Evolutionary conservation across 2,329 filamentous ascomycete species (phyloP), one percentile per base, ranked within the genome.

Genomic region (Diaporthe sp.): DNA sequence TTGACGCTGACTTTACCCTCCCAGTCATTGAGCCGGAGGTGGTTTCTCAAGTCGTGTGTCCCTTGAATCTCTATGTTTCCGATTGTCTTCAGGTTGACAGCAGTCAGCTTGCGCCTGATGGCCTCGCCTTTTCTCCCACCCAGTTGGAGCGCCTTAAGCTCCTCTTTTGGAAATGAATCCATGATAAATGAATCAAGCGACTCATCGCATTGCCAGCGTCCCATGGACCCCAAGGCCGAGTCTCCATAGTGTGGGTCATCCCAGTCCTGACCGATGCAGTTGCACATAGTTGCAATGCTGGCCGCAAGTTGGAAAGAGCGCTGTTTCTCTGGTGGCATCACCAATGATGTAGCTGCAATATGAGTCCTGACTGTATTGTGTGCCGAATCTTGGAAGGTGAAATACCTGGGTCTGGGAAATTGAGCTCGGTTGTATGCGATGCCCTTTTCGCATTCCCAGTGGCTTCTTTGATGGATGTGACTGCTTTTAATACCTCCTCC

Each of bases 231-330:
- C 2, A 61, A n/a, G 4, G 58, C 58, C 15, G 58, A 61, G 37
- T 61, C 58, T 19, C 58, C 58, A 7, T 61, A 61, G 5, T 15
- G 58, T 6, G 25, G 37, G n/a, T 61, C 37, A 1, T 42, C 58
- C 58, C 58, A 61, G 13, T 61, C 35, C n/a, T 61, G 58, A 22
- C 58, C 58, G 58, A 61, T 61, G 8, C 58, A 61, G 8, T 61
- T 61, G 22, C 58, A 61, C 58, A 61, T 42, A 0, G 58, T 61
- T 27, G 35, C 35, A 22, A 61, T 42, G 8, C 58, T 61, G 35
- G 58, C 58, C 15, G 58, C 37, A 27, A 61, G 58, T 61, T 42
- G 58, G n/a, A 61, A 61, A 15, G 37, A 19, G 19, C 35, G 58
- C 37, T 42, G 37, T 3, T 42, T 61, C 13, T 44, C 58, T 27